Evolutionary conservation across 768 basidiomycete species (phyloP), one percentile per base, ranked within the genome.

Genomic region (Mrakia gelida): DNA sequence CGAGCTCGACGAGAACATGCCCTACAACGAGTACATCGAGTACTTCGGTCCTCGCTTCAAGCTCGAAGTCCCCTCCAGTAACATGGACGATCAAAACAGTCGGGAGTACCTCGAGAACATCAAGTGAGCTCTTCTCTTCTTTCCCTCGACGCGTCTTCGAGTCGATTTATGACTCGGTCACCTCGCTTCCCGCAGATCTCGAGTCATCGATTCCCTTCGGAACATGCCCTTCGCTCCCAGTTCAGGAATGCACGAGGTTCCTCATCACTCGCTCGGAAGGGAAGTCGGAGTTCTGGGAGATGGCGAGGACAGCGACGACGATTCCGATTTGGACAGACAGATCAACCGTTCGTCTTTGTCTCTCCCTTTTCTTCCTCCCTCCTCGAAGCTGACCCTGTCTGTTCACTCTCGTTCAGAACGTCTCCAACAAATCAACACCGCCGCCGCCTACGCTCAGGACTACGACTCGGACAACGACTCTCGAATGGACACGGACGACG

Each of bases 31-130:
- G 79, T 85, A 84, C 84, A 92, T 98, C 83, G 96, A 99, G 84
- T 98, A 95, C 91, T 98, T 95, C 84, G 96, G 95, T 0, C 97
- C 96, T 21, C 87, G 94, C 79, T 98, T 95, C 84, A 88, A 95
- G 78, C 87, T 98, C 54, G 95, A 98, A 82, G 95, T 99, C 1
- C 88, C 90, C 32, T 88, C 89, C 80, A 98, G 92, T 82, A 98
- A 98, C 82, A 93, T 96, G 92, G 95, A 97, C 79, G 93, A 98
- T 82, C 85, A 92, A 81, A 99, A 98, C 83, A 45, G 45, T 85
- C 91, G 79, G 80, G 91, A 95, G 81, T 92, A 92, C 43, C 84
- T 98, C 52, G 91, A 96, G 77, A 87, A 87, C 81, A 91, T 95
- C 75, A 89, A 91, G 91, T 93, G 77, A 45, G 45, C 77, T 65